Conservation (phyloP, 352 stramenopile species). For the Phytophthora hibernalis region DNA sequence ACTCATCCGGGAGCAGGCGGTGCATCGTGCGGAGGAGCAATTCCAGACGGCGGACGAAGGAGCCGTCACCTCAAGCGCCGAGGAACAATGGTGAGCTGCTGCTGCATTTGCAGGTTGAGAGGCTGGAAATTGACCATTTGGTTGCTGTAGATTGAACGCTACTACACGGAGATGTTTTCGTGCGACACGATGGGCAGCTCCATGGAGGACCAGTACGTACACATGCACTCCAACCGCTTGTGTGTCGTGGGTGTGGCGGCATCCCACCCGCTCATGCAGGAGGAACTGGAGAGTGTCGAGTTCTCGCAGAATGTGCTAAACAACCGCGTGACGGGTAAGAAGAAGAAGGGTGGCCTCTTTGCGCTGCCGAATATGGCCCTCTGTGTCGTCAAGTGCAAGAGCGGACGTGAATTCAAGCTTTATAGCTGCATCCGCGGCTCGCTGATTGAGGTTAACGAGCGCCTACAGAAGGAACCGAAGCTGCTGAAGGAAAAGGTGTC, state of each 20-base stretch:
- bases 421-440: slow-evolving; percentile 84
- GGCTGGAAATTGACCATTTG: neutral
- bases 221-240: slow-evolving; percentile 92
- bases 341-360: slow-evolving; percentile 88
- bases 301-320: slow-evolving; percentile 72
- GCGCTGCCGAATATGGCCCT: slow-evolving; percentile 72
- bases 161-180: slow-evolving; percentile 88
- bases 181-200: slow-evolving; percentile 78
- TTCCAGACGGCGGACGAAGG: slow-evolving; percentile 61
- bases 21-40: slow-evolving; percentile 64
- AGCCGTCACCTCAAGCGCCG: slow-evolving; percentile 48
- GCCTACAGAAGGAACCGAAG: slow-evolving; percentile 57
- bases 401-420: slow-evolving; percentile 63
- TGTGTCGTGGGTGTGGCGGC: slow-evolving; percentile 80
- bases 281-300: slow-evolving; percentile 65
- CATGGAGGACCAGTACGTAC: slow-evolving; percentile 84
- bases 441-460: slow-evolving; percentile 84
- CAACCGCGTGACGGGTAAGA: slow-evolving; percentile 84
- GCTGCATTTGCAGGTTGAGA: neutral
- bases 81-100: slow-evolving; percentile 69
- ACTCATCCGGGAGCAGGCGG: slow-evolving; percentile 83
- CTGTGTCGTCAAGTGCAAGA: slow-evolving; percentile 72
- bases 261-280: slow-evolving; percentile 72
- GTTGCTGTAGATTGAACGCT: slow-evolving; percentile 72
- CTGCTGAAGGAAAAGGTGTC: slow-evolving; percentile 67